These are phyloP conservation scores for Toxicodendron radicans DNA, from an alignment of 345 rosid species.

Conservation along the genomic window DNA sequence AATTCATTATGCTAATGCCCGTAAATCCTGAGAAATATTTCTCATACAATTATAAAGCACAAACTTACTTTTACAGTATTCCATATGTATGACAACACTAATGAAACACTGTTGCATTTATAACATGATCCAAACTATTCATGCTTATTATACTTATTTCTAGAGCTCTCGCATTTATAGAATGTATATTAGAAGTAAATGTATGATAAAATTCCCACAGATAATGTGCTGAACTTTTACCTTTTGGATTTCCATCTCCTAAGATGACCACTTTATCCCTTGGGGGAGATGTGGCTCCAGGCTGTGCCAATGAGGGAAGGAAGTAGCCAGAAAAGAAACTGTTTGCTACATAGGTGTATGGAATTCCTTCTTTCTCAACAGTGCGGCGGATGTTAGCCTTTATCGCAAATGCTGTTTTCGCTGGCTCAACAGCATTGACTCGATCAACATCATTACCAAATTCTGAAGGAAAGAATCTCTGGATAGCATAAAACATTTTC, in stretches of 20 bases:
- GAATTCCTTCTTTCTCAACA: constrained; percentile 46
- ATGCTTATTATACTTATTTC: not conserved
- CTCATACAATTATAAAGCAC: not conserved
- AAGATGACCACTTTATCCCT: constrained; percentile 47
- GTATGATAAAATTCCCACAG: not conserved
- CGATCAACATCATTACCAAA: constrained; percentile 63
- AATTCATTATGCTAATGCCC: too few relatives aligned
- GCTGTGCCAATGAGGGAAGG: constrained; percentile 48
- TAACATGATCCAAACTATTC: not conserved
- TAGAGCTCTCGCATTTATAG: not conserved
- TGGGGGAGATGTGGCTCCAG: constrained; percentile 49
- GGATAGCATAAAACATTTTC: not conserved
- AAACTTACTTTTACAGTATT: not conserved
- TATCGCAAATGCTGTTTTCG: constrained; percentile 32
- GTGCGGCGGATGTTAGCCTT: constrained; percentile 40
- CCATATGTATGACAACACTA: too few relatives aligned
- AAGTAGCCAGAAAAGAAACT: constrained; percentile 49
- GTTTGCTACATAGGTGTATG: constrained; percentile 44
- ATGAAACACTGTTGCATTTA: not conserved
- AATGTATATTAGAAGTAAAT: not conserved
- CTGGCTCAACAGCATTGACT: constrained; percentile 41
- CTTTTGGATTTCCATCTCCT: constrained; percentile 61
- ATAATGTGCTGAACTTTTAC: constrained; percentile 14
- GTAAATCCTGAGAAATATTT: not conserved
- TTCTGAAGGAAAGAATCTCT: constrained; percentile 67